A percentile compares a stretch with the other conserved stretches of the same genome.
Evolutionary conservation across 345 rosid genomes (phyloP).

Genomic region (Iberis pinnata): DNA sequence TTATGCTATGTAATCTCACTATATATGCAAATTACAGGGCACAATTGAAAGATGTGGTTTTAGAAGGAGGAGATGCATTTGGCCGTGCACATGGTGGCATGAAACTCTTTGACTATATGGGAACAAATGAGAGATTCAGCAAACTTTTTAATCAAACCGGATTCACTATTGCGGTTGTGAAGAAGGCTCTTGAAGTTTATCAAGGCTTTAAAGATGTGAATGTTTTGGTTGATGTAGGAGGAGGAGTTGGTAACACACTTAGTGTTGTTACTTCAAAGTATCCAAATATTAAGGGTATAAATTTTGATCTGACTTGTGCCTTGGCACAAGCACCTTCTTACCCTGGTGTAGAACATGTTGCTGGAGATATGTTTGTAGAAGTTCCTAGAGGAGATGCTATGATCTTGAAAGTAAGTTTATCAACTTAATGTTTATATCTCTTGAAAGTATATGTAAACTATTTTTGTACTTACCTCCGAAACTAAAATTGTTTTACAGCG

Average conservation of each 20-base stretch:
- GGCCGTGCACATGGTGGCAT: conserved; percentile 46
- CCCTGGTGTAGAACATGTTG: conserved; percentile 47
- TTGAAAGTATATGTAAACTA: background rate
- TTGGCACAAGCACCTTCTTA: conserved; percentile 31
- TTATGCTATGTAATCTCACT: background rate
- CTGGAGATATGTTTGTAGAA: conserved; percentile 74
- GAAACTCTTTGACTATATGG: conserved; percentile 39
- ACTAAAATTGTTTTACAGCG: conserved; percentile 19
- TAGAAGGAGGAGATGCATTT: conserved; percentile 53
- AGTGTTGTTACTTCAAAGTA: conserved; percentile 38
- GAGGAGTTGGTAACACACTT: conserved; percentile 48
- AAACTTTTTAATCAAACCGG: conserved; percentile 43
- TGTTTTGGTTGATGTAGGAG: conserved; percentile 55
- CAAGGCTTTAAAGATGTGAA: conserved; percentile 42
- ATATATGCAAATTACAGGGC: conserved; percentile 21
- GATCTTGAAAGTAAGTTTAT: conserved; percentile 55
- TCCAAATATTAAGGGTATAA: conserved; percentile 40
- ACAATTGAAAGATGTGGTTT: conserved; percentile 38
- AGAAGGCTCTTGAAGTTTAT: conserved; percentile 42
- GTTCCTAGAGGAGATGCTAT: conserved; percentile 67
- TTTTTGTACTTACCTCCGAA: background rate
- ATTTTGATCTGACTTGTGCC: conserved; percentile 39
- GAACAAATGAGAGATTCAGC: conserved; percentile 38
- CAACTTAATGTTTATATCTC: background rate
- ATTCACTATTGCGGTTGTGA: conserved; percentile 37